phyloP scores from a whole-genome alignment of 208 protist species.

The Wallacemonas sp. region DNA sequence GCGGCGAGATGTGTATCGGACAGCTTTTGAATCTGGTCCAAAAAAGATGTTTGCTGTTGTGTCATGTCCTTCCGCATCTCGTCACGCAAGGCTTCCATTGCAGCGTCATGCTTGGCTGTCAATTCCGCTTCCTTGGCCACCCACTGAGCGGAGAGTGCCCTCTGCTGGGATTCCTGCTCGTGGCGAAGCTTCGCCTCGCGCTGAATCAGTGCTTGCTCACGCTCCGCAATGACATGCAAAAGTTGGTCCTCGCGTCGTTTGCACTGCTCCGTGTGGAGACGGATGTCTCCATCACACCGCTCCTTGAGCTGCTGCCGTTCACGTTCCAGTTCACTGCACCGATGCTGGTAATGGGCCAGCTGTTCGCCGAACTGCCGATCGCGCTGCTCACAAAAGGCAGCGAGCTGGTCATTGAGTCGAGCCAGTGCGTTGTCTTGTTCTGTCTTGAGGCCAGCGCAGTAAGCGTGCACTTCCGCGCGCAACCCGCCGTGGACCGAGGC shows the following conservation, averaged over 20 bases:
- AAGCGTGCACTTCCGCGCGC: background rate
- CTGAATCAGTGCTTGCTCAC: conserved; percentile 52
- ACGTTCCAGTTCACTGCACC: conserved; percentile 33
- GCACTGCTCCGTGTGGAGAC: conserved; percentile 29
- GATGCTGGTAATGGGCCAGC: conserved; percentile 23
- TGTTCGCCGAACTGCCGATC: conserved; percentile 40
- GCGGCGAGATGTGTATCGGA: conserved; percentile 57
- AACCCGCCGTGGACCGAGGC: background rate
- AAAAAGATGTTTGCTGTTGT: conserved; percentile 39
- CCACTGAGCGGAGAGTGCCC: conserved; percentile 32
- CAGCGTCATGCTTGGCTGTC: conserved; percentile 47
- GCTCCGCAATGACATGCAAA: conserved; percentile 41
- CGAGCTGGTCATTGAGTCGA: conserved; percentile 35
- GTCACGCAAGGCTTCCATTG: conserved; percentile 36
- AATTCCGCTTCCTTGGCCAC: conserved; percentile 47
- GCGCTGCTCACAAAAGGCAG: conserved; percentile 27
- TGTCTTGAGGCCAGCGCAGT: background rate
- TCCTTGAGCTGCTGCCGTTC: conserved; percentile 33
- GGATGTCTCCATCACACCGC: conserved; percentile 37
- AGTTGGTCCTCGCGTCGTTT: conserved; percentile 53
- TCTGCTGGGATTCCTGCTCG: conserved; percentile 34
- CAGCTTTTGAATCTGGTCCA: conserved; percentile 61
- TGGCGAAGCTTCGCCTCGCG: conserved; percentile 44
- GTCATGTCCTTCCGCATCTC: conserved; percentile 46
- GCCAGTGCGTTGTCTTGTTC: background rate